Conservation (phyloP, 2,329 filamentous ascomycete genomes). For the Fusarium continuum region DNA sequence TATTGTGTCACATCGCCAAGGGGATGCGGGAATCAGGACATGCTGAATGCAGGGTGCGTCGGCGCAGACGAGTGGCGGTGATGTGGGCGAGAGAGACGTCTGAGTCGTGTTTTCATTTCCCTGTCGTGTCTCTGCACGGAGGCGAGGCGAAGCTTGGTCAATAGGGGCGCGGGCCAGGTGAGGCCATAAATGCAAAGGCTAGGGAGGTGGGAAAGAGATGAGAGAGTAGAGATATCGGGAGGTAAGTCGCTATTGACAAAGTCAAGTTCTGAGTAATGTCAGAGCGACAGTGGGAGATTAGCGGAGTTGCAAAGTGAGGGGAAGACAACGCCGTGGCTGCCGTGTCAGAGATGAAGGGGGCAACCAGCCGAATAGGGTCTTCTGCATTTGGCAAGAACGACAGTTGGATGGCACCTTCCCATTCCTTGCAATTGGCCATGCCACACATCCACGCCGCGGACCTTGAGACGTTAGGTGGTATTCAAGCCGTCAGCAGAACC, state of each 20-base stretch:
- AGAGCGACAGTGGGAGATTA: conserved; percentile 24
- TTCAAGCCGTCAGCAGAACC: conserved; percentile 30
- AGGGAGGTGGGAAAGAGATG: background rate
- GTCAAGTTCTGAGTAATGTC: conserved; percentile 32
- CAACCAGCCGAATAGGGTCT: conserved; percentile 30
- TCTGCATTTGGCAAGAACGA: conserved; percentile 35
- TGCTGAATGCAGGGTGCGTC: conserved; percentile 21
- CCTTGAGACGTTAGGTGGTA: conserved; percentile 23
- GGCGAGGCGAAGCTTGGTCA: conserved; percentile 13
- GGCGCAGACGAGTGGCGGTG: conserved; percentile 9
- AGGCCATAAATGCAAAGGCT: background rate
- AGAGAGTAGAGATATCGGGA: background rate
- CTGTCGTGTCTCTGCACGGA: conserved; percentile 13
- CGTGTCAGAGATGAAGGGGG: conserved; percentile 31
- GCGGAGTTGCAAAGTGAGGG: conserved; percentile 37
- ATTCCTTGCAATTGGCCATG: conserved; percentile 29
- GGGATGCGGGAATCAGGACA: conserved; percentile 33
- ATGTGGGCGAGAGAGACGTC: conserved; percentile 4
- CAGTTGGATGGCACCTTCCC: conserved; percentile 36
- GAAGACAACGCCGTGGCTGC: conserved; percentile 36
- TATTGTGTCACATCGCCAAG: conserved; percentile 42
- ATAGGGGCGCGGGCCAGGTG: background rate
- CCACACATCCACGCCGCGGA: conserved; percentile 21
- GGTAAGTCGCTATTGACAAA: conserved; percentile 13
- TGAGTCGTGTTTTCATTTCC: conserved; percentile 7